Evolutionary conservation across 164 flowering plant species (phyloP), one percentile per base, ranked within the genome.

Genomic region (Stephania japonica): DNA sequence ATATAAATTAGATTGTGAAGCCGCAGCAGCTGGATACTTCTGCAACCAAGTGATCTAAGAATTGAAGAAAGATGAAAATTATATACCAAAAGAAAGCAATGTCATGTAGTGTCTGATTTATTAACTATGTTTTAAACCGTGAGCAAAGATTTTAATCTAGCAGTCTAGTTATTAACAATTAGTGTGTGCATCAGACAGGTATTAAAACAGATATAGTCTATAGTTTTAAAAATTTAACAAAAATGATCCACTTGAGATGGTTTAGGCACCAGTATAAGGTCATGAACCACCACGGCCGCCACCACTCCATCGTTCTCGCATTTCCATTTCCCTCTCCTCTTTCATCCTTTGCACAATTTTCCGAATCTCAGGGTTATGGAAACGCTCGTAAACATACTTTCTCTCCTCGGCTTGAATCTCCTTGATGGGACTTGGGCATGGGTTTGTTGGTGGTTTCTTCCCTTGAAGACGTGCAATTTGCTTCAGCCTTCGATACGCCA

Each of bases 391-490:
- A 1, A 89, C 88, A 78, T 74, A 89, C 79, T 84, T 86, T 80
- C 78, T 85, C 78, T 90, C 97, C 85, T 87, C 90, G 12, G 89
- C 92, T 73, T 91, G 92, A 72, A 89, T 90, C 85, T 89, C 91
- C 76, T 87, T 88, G 62, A 89, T 80, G 56, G 93, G 88, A 83
- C 94, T 89, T 6, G 97, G 92, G 76, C 84, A 92, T 42, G 97
- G 99, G 71, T 92, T 88, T 26, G 91, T 90, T 50, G 97, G 98
- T 56, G 91, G 94, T 59, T 68, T 85, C 81, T 83, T 88, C 69
- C 91, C 99, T 82, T 86, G 91, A 42, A 83, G 82, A 16, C 82
- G 81, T 6, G 95, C 89, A 75, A 91, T 87, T 81, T 90, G 81
- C 83, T 89, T 92, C 86, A 94, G 69, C 18, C 86, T 87, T 27